phyloP scores from a whole-genome alignment of 2,329 filamentous ascomycete genomes.

The Monosporascus sp. region DNA sequence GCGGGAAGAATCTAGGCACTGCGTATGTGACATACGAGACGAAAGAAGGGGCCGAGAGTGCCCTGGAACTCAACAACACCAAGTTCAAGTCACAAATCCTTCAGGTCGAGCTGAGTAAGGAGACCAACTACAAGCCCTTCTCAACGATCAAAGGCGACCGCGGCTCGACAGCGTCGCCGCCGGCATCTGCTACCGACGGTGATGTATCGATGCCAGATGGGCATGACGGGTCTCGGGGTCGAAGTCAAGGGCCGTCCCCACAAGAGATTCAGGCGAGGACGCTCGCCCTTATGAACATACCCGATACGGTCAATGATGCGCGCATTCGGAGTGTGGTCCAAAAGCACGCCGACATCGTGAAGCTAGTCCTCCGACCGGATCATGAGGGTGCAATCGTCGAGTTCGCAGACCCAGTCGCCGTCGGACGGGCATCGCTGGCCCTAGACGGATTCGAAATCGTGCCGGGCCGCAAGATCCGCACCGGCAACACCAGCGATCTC shows the following conservation, averaged over 20 bases:
- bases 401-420: slow-evolving; percentile 63
- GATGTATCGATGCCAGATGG: slow-evolving; percentile 35
- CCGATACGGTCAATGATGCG: slow-evolving; percentile 87
- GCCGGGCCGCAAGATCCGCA: slow-evolving; percentile 45
- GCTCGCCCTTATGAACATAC: slow-evolving; percentile 76
- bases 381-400: slow-evolving; percentile 85
- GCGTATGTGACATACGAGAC: slow-evolving; percentile 74
- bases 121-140: slow-evolving; percentile 51
- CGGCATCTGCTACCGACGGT: slow-evolving; percentile 30
- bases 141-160: slow-evolving; percentile 37
- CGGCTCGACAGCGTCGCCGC: slow-evolving; percentile 30
- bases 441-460: slow-evolving; percentile 53
- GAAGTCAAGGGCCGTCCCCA: slow-evolving; percentile 32
- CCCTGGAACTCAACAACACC: slow-evolving; percentile 65
- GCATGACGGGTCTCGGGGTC: slow-evolving; percentile 8
- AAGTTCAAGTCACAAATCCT: slow-evolving; percentile 65
- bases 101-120: slow-evolving; percentile 56
- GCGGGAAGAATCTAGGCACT: slow-evolving; percentile 68
- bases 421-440: slow-evolving; percentile 64
- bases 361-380: slow-evolving; percentile 73
- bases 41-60: slow-evolving; percentile 62
- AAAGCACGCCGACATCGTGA: slow-evolving; percentile 64
- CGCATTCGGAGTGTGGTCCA: slow-evolving; percentile 71
- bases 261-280: slow-evolving; percentile 60
- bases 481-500: slow-evolving; percentile 50